Evolutionary conservation across 176 grass and related monocot species (phyloP).

Genomic region (Avena atlantica): DNA sequence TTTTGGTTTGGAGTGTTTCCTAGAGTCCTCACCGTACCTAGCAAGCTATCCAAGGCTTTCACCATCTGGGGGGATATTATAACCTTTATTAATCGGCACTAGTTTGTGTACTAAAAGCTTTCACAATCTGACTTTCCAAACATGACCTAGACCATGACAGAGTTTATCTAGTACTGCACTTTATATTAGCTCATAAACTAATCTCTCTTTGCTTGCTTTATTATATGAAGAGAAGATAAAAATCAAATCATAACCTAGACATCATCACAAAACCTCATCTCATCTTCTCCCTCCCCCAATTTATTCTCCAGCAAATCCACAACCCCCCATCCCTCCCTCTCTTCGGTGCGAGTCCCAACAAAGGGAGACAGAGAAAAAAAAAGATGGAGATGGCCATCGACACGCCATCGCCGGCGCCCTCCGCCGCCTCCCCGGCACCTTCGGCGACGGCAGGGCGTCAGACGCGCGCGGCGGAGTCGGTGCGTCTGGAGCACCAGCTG

Average conservation of each 20-base stretch:
- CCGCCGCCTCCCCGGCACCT: slow-evolving; percentile 23
- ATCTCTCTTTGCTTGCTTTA: background rate
- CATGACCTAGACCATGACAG: background rate
- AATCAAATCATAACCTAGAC: background rate
- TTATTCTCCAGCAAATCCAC: slow-evolving; percentile 33
- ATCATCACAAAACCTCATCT: background rate
- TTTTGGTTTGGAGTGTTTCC: background rate
- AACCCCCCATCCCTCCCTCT: background rate
- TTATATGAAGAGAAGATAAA: no score
- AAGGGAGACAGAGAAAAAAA: slow-evolving; percentile 40
- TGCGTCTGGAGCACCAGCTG: slow-evolving; percentile 87
- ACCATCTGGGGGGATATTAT: background rate
- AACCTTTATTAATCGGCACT: background rate
- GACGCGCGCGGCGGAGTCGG: slow-evolving; percentile 66
- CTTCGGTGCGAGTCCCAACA: background rate
- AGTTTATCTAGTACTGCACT: background rate
- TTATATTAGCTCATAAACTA: background rate
- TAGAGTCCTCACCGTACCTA: background rate
- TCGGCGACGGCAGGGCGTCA: slow-evolving; percentile 44
- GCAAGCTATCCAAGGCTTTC: background rate
- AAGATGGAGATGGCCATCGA: slow-evolving; percentile 94
- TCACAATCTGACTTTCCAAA: background rate
- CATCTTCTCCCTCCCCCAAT: background rate
- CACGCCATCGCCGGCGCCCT: slow-evolving; percentile 52
- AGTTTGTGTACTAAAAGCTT: background rate